Evolutionary conservation across 768 basidiomycete genomes (phyloP).

Genomic region (Suillus sp.): DNA sequence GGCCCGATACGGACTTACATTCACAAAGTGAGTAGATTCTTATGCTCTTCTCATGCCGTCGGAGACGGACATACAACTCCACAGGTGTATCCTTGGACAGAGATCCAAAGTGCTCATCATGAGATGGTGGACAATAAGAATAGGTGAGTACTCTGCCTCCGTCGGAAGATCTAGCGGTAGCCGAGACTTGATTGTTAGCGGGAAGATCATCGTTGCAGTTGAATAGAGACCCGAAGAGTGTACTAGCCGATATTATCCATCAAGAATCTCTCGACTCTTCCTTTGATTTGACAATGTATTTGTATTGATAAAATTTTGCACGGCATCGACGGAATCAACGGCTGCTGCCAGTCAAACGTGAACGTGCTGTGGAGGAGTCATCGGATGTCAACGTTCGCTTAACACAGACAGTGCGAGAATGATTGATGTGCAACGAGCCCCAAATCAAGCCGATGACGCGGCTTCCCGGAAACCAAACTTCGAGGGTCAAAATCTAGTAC

Average conservation of each 20-base stretch:
- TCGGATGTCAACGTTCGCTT: neutral
- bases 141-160: conserved; percentile 31
- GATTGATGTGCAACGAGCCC: neutral
- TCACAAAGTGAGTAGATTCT: conserved; percentile 58
- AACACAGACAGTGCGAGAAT: neutral
- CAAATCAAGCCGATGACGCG: neutral
- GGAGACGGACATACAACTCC: conserved; percentile 15
- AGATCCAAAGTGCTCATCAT: conserved; percentile 77
- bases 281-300: neutral
- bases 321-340: neutral
- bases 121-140: conserved; percentile 83
- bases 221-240: conserved; percentile 4
- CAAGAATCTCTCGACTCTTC: neutral
- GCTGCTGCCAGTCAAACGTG: neutral
- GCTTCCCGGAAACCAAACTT: neutral
- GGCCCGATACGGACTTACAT: conserved; percentile 75
- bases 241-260: neutral
- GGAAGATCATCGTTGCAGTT: conserved; percentile 35
- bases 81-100: conserved; percentile 78
- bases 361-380: neutral
- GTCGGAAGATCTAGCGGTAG: conserved; percentile 2
- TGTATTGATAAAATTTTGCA: neutral
- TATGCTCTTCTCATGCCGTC: conserved; percentile 19
- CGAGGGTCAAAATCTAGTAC: neutral
- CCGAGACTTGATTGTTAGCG: conserved; percentile 21